Percentiles rank a stretch among this genome's conserved stretches.
These are phyloP conservation scores for Pythium folliculosum DNA, from an alignment of 352 stramenopile genomes.

Conservation along the genomic window DNA sequence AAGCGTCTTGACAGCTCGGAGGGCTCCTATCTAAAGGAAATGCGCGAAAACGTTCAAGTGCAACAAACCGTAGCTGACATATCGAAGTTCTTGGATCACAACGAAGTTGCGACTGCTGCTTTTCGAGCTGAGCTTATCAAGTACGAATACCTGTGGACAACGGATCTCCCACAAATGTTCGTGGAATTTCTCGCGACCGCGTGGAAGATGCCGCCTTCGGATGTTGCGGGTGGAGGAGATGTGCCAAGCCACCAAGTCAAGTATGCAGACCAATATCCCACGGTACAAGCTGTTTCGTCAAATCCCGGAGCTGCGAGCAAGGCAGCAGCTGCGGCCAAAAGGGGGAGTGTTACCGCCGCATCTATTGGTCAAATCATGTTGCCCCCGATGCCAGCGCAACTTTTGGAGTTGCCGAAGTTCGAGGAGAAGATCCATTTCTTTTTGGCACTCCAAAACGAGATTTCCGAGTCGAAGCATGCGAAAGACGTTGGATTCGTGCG, in stretches of 20 bases:
- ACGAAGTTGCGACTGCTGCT: conserved; percentile 61
- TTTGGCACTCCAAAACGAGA: conserved; percentile 85
- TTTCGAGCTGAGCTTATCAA: conserved; percentile 79
- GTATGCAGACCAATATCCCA: conserved; percentile 29
- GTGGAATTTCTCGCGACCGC: conserved; percentile 71
- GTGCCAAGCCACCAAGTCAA: conserved; percentile 19
- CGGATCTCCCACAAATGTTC: conserved; percentile 90
- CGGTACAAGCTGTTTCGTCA: background rate
- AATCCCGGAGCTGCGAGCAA: background rate
- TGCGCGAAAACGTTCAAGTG: conserved; percentile 83
- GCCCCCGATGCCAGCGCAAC: conserved; percentile 64
- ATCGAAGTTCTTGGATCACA: conserved; percentile 77
- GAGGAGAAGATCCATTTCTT: conserved; percentile 92
- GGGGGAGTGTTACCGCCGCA: background rate
- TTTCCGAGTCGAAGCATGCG: conserved; percentile 83
- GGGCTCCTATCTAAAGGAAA: conserved; percentile 89
- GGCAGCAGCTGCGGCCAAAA: conserved; percentile 2
- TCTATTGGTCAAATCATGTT: conserved; percentile 11
- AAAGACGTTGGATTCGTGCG: conserved; percentile 91
- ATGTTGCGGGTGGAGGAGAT: background rate
- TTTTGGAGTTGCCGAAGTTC: conserved; percentile 84
- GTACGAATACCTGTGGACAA: conserved; percentile 93
- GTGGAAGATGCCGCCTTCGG: conserved; percentile 38
- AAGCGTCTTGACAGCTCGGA: conserved; percentile 87
- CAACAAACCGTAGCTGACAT: conserved; percentile 79